Conservation (phyloP, 176 grass and related monocot species). For the Rhynchospora pubera region DNA sequence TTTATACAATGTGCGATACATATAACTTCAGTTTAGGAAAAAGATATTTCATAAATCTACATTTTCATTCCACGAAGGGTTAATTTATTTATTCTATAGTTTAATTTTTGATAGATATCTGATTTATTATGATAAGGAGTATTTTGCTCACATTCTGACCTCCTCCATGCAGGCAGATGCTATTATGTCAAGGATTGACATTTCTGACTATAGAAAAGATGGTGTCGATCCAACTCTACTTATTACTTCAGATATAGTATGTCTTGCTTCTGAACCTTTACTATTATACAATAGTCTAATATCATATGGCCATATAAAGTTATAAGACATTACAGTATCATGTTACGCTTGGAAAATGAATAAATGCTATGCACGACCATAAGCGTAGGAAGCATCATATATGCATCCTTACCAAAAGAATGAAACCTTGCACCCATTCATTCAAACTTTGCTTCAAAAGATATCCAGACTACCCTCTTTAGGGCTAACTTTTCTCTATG, state of each 20-base stretch:
- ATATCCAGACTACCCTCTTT: neutral
- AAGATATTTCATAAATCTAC: neutral
- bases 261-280: conserved; percentile 6
- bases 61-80: neutral
- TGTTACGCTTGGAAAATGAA: neutral
- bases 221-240: conserved; percentile 46
- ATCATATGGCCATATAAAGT: neutral
- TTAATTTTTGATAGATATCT: neutral
- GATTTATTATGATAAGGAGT: neutral
- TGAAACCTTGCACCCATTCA: neutral
- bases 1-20: neutral
- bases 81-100: neutral
- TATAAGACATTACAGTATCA: neutral
- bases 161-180: conserved; percentile 64
- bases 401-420: neutral
- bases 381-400: neutral
- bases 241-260: conserved; percentile 98
- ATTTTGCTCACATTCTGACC: neutral
- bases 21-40: neutral
- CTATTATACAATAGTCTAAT: neutral
- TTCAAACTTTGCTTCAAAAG: neutral
- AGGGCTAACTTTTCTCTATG: neutral
- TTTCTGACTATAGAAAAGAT: conserved; percentile 59
- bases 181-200: conserved; percentile 71
- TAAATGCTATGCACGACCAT: neutral